Conservation (phyloP, 2,329 filamentous ascomycete species). For the Cladosporium colombiae region DNA sequence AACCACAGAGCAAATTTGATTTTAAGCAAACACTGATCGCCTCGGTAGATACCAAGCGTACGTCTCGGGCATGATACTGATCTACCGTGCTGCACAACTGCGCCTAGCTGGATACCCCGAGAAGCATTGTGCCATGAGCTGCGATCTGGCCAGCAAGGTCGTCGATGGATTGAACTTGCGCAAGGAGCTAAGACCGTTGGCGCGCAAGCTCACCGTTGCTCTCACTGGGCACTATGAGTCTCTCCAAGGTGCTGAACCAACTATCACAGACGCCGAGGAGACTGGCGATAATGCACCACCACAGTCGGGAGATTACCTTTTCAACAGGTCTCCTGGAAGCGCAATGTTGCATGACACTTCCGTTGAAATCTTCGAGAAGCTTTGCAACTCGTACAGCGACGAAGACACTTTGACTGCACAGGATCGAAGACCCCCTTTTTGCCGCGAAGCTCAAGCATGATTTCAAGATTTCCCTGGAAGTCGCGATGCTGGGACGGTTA, state of each 20-base stretch:
- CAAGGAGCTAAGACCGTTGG: constrained; percentile 3
- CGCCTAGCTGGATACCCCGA: neutral
- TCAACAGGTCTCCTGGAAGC: neutral
- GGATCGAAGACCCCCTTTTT: neutral
- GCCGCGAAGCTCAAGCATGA: neutral
- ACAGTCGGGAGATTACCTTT: neutral
- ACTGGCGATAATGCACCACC: neutral
- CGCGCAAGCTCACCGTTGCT: neutral
- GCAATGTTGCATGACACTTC: neutral
- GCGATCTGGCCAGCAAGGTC: neutral
- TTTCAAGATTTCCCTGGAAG: neutral
- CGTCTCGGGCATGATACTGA: constrained; percentile 13
- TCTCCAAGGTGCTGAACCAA: neutral
- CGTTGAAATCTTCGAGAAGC: neutral
- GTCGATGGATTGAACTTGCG: constrained; percentile 4
- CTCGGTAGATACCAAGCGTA: constrained; percentile 12
- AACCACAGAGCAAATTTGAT: neutral
- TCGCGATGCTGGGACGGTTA: neutral
- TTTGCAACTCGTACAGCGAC: constrained; percentile 5
- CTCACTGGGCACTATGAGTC: neutral
- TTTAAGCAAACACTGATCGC: neutral
- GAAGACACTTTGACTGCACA: neutral
- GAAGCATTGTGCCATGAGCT: neutral
- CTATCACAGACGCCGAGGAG: neutral
- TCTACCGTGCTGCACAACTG: neutral